Conservation (phyloP, 2,329 filamentous ascomycete species). For the Sclerotinia glacialis region DNA sequence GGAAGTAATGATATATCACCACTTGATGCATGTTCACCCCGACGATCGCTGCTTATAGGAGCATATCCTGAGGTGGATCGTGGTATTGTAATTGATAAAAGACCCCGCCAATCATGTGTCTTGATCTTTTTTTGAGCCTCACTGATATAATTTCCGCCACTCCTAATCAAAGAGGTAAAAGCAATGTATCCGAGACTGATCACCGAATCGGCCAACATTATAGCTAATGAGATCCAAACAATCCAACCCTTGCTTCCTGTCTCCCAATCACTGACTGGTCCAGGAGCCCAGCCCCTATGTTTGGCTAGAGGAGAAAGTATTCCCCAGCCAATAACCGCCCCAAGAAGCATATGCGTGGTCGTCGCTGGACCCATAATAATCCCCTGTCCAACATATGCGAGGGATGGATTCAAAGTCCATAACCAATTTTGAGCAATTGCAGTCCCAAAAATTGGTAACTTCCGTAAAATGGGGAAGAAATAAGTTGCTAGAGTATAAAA, state of each 20-base stretch:
- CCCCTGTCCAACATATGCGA: conserved; percentile 96
- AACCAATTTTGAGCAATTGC: conserved; percentile 77
- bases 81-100: conserved; percentile 27
- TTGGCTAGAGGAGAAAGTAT: conserved; percentile 88
- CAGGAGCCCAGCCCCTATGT: conserved; percentile 81
- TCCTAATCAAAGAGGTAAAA: conserved; percentile 57
- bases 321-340: conserved; percentile 86
- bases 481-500: conserved; percentile 79
- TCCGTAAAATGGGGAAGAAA: conserved; percentile 80
- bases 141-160: conserved; percentile 44
- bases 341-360: conserved; percentile 91
- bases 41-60: conserved; percentile 28
- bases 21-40: conserved; percentile 26
- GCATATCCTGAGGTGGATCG: conserved; percentile 34
- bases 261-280: conserved; percentile 83
- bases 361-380: conserved; percentile 98
- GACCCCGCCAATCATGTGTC: conserved; percentile 37
- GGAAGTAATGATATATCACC: conserved; percentile 9
- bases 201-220: conserved; percentile 93
- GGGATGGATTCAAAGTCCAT: conserved; percentile 93
- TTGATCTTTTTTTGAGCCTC: conserved; percentile 31
- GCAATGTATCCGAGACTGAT: conserved; percentile 81
- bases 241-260: conserved; percentile 97
- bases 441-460: conserved; percentile 81
- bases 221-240: conserved; percentile 91